Evolutionary conservation across 371 early-diverging fungal species (phyloP).

Genomic region (Fennellomyces sp.): DNA sequence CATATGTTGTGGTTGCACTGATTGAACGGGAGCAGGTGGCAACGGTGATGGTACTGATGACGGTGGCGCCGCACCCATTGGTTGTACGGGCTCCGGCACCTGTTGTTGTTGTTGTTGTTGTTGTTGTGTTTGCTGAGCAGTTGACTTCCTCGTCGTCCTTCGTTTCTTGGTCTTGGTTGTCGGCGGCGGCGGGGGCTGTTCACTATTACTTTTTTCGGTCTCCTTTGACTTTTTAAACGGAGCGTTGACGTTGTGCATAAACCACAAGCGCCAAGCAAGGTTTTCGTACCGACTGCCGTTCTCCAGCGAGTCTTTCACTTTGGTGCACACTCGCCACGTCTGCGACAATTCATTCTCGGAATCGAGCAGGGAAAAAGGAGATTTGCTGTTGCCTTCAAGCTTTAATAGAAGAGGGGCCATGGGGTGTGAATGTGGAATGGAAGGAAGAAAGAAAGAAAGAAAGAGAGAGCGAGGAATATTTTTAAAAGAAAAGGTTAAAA

Average conservation of each 20-base stretch:
- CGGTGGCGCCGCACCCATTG: neutral
- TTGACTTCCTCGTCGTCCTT: neutral
- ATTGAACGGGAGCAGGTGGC: neutral
- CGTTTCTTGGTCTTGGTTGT: neutral
- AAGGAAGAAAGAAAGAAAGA: constrained; percentile 9
- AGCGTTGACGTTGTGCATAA: constrained; percentile 63
- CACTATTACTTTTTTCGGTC: constrained; percentile 27
- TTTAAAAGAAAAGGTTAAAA: too few species aligned
- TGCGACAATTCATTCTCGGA: constrained; percentile 75
- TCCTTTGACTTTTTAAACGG: constrained; percentile 32
- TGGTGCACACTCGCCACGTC: constrained; percentile 86
- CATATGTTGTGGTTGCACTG: neutral
- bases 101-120: constrained; percentile 5
- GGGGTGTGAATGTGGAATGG: constrained; percentile 7
- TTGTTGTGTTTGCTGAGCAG: neutral
- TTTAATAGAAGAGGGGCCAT: constrained; percentile 81
- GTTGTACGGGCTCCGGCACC: neutral
- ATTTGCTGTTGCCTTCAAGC: constrained; percentile 59
- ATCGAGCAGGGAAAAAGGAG: constrained; percentile 67
- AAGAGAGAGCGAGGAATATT: constrained; percentile 8
- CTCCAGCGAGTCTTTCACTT: constrained; percentile 88
- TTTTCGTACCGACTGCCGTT: constrained; percentile 88
- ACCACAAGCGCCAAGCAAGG: constrained; percentile 89
- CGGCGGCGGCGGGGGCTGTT: neutral
- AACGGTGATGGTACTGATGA: neutral